These are phyloP conservation scores for Protomyces arabidopsidicola DNA, from an alignment of 1,139 yeast species.

Conservation along the genomic window DNA sequence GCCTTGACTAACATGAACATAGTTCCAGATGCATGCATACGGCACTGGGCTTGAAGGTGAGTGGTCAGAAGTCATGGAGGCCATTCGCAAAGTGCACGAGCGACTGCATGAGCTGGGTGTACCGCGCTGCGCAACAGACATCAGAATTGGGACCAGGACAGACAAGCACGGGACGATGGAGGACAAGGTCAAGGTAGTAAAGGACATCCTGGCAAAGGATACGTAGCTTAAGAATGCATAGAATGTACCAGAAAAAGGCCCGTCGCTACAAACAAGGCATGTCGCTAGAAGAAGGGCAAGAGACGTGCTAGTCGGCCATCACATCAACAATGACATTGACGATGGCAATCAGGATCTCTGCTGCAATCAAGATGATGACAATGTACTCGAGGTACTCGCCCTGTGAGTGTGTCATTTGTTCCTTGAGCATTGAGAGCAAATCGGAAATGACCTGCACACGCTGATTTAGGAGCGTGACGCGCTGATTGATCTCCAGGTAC, in stretches of 20 bases:
- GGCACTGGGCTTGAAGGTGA: constrained; percentile 25
- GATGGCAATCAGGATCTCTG: constrained; percentile 82
- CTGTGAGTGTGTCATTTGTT: constrained; percentile 51
- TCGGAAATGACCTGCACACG: constrained; percentile 90
- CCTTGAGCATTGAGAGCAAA: constrained; percentile 88
- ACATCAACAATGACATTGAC: constrained; percentile 50
- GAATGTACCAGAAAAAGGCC: not conserved
- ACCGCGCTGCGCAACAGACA: constrained; percentile 27
- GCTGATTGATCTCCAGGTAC: constrained; percentile 84
- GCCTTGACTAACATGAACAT: not conserved
- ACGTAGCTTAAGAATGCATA: not conserved
- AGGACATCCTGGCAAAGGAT: constrained; percentile 1
- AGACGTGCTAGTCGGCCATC: constrained; percentile 21
- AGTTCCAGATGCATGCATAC: not conserved
- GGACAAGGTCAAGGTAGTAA: constrained; percentile 15
- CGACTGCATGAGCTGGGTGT: constrained; percentile 23
- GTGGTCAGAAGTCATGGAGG: constrained; percentile 20
- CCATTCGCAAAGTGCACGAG: constrained; percentile 17
- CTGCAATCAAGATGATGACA: constrained; percentile 87
- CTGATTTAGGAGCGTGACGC: constrained; percentile 80
- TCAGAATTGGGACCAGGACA: constrained; percentile 24
- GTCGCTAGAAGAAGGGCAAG: too few species aligned
- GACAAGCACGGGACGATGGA: constrained; percentile 25
- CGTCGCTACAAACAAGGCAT: not conserved
- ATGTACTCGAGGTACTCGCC: constrained; percentile 87